Base-by-base conservation (phyloP, 208 protist genomes). In the Novymonas esmeraldas region DNA sequence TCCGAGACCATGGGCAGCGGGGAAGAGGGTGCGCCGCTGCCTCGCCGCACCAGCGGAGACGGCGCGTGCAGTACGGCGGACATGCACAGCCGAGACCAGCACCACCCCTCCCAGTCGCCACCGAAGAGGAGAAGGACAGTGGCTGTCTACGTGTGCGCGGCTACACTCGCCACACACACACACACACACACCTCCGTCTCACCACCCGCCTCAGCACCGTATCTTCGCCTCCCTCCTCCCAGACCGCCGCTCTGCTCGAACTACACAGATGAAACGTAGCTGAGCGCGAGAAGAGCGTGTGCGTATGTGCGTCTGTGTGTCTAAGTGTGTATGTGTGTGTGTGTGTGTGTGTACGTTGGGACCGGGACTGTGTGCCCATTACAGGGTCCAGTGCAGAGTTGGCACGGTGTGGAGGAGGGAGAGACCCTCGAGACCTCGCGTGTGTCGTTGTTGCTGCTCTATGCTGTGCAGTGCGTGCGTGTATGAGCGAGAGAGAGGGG, bases 321-420 rank as follows among this genome's bases (percentile, higher is more conserved):
- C 42, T 59, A 44, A 20, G 31, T 58, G 26, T 61, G 59, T n/a
- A 10, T 38, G 51, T 57, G 14, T 20, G 22, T 22, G 51, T 16
- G 33, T n/a, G 18, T 57, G 29, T 57, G 22, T 57, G 45, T 1
- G 46, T 26, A 45, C 61, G 81, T 20, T 67, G 67, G 29, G 62
- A 31, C 2, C 28, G 24, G 36, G 7, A 41, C 36, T 14, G 7
- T 41, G 36, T 11, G 11, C 36, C 36, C 7, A 5, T 41, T n/a
- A n/a, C n/a, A n/a, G n/a, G n/a, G n/a, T n/a, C n/a, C n/a, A n/a
- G n/a, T n/a, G n/a, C n/a, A n/a, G n/a, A n/a, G n/a, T n/a, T n/a
- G n/a, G n/a, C n/a, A n/a, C n/a, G n/a, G n/a, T n/a, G n/a, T n/a
- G n/a, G n/a, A n/a, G n/a, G n/a, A n/a, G n/a, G n/a, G n/a, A n/a